These are phyloP conservation scores for Chlorella sp. DNA, from an alignment of 139 green algal genomes.

Conservation along the genomic window DNA sequence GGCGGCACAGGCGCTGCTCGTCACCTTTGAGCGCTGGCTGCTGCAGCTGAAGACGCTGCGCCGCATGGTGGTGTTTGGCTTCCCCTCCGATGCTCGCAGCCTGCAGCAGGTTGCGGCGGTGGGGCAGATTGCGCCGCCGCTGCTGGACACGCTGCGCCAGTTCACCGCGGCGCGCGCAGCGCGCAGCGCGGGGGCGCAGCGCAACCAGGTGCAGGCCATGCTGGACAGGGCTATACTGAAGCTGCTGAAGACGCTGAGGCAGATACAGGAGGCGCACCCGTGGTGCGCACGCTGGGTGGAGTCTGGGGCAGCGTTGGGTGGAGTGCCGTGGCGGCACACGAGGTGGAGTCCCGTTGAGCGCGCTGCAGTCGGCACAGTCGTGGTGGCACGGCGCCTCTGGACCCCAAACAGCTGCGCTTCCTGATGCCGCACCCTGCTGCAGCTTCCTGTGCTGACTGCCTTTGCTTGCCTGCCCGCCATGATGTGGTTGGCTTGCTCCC, in stretches of 20 bases:
- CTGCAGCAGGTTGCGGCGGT: conserved; percentile 44
- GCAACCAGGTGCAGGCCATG: conserved; percentile 62
- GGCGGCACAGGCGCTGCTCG: conserved; percentile 50
- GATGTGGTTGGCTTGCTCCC: no score
- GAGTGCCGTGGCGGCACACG: no score
- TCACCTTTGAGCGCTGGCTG: conserved; percentile 88
- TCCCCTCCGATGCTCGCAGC: conserved; percentile 71
- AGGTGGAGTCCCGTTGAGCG: no score
- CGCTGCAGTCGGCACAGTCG: no score
- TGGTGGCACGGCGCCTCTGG: neutral
- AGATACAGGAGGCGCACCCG: conserved; percentile 82
- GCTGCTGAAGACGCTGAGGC: conserved; percentile 77
- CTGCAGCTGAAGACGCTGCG: conserved; percentile 88
- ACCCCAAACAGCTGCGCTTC: neutral
- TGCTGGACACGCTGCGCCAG: conserved; percentile 64
- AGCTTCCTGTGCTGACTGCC: neutral
- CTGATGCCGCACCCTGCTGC: neutral
- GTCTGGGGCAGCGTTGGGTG: neutral
- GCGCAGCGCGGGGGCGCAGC: conserved; percentile 26
- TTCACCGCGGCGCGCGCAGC: conserved; percentile 35
- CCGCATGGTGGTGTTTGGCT: conserved; percentile 87
- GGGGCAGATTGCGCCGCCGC: conserved; percentile 54
- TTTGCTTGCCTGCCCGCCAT: neutral
- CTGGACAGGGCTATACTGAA: conserved; percentile 81
- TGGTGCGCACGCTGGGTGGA: conserved; percentile 52